These are phyloP conservation scores for Citrus sinensis DNA, from an alignment of 345 rosid genomes.

Conservation along the genomic window DNA sequence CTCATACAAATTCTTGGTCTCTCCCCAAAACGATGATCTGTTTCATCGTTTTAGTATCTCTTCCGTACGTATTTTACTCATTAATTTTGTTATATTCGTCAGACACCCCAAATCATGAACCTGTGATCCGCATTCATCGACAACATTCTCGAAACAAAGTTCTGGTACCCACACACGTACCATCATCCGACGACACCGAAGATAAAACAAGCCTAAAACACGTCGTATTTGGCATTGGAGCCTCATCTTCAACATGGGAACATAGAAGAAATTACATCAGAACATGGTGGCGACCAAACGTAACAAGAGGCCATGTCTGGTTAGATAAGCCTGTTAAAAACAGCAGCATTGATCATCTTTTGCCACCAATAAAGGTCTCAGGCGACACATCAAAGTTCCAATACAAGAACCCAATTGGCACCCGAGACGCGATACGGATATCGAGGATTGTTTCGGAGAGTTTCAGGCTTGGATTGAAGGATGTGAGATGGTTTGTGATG, in stretches of 20 bases:
- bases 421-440: slow-evolving; percentile 61
- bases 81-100: slow-evolving; percentile 18
- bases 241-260: slow-evolving; percentile 63
- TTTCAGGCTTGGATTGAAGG: slow-evolving; percentile 38
- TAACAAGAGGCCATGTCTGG: slow-evolving; percentile 74
- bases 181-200: background rate
- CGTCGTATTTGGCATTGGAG: slow-evolving; percentile 71
- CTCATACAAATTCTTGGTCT: background rate
- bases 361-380: slow-evolving; percentile 57
- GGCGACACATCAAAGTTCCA: slow-evolving; percentile 43
- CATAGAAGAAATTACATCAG: slow-evolving; percentile 60
- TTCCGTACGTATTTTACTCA: slow-evolving; percentile 23
- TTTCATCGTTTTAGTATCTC: slow-evolving; percentile 22
- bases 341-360: slow-evolving; percentile 15
- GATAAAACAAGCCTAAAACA: slow-evolving; percentile 40
- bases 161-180: too few species aligned
- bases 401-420: slow-evolving; percentile 42
- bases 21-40: slow-evolving; percentile 17
- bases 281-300: slow-evolving; percentile 61
- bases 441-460: slow-evolving; percentile 69
- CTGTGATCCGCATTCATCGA: background rate
- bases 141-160: background rate
- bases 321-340: slow-evolving; percentile 39
- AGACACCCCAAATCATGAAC: background rate
- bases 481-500: slow-evolving; percentile 82